Evolutionary conservation across 2,329 filamentous ascomycete genomes (phyloP).

Genomic region (Xylaria sp.): DNA sequence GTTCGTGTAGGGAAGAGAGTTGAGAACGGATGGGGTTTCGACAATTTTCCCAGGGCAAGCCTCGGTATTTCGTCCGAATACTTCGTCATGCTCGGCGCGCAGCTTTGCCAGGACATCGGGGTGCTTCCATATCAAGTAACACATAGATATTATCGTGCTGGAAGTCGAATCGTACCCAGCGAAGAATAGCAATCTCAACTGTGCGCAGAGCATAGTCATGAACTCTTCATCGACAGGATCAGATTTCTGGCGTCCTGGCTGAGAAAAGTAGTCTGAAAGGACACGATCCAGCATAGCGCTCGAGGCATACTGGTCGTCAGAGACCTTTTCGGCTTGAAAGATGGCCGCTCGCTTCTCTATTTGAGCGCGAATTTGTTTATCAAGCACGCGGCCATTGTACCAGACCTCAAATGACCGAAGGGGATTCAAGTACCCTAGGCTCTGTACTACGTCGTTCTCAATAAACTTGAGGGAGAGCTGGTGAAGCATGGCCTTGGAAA

Average conservation of each 20-base stretch:
- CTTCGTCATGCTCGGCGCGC: conserved; percentile 60
- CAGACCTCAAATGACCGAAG: conserved; percentile 46
- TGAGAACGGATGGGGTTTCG: conserved; percentile 59
- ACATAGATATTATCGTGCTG: conserved; percentile 49
- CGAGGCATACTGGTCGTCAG: conserved; percentile 40
- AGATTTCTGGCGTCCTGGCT: conserved; percentile 40
- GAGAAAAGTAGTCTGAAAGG: conserved; percentile 48
- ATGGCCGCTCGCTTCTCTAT: conserved; percentile 44
- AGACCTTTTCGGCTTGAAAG: conserved; percentile 40
- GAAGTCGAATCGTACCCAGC: conserved; percentile 56
- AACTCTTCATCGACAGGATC: conserved; percentile 45
- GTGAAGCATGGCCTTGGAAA: conserved; percentile 48
- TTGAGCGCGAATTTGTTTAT: conserved; percentile 47
- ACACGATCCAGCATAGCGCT: conserved; percentile 51
- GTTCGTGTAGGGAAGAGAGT: conserved; percentile 63
- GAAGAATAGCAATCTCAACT: conserved; percentile 54
- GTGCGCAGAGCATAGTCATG: conserved; percentile 47
- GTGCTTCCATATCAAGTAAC: conserved; percentile 49
- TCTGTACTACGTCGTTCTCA: conserved; percentile 45
- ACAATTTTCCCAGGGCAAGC: conserved; percentile 55
- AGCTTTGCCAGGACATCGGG: conserved; percentile 47
- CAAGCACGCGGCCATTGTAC: conserved; percentile 50
- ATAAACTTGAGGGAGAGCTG: conserved; percentile 47
- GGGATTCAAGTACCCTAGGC: conserved; percentile 48
- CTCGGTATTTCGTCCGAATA: conserved; percentile 59